Percentiles rank a stretch among this genome's conserved stretches.
Evolutionary conservation across 352 stramenopile species (phyloP).

Genomic region (Pythium utonaiense): DNA sequence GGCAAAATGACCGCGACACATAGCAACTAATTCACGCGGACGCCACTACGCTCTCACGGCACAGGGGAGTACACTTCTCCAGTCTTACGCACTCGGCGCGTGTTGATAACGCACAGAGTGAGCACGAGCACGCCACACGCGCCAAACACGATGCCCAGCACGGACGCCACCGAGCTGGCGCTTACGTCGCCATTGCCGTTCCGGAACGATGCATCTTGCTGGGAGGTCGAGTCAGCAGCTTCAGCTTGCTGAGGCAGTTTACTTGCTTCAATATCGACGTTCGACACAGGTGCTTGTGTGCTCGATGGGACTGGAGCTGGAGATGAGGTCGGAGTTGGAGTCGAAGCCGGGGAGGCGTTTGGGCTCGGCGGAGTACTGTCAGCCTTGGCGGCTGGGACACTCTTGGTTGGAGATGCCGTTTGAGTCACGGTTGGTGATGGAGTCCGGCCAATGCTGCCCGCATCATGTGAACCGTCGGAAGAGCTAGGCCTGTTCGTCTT

Average conservation of each 20-base stretch:
- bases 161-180: constrained; percentile 14
- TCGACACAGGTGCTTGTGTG: neutral
- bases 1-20: neutral
- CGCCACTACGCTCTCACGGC: neutral
- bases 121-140: constrained; percentile 16
- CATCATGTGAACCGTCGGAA: neutral
- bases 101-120: constrained; percentile 21
- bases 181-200: neutral
- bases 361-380: neutral
- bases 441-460: neutral
- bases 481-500: neutral
- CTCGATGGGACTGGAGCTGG: neutral
- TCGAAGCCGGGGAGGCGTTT: neutral
- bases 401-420: neutral
- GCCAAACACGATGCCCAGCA: constrained; percentile 22
- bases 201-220: neutral
- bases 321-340: neutral
- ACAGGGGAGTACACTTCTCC: constrained; percentile 2
- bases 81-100: constrained; percentile 4
- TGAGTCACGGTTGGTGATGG: neutral
- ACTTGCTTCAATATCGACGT: constrained; percentile 8
- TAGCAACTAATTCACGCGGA: neutral
- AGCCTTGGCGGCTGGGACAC: neutral
- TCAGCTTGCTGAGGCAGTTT: constrained; percentile 4
- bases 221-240: neutral